phyloP scores from a whole-genome alignment of 495 filamentous ascomycete species.

The Melanomma pulvis-pyrius region DNA sequence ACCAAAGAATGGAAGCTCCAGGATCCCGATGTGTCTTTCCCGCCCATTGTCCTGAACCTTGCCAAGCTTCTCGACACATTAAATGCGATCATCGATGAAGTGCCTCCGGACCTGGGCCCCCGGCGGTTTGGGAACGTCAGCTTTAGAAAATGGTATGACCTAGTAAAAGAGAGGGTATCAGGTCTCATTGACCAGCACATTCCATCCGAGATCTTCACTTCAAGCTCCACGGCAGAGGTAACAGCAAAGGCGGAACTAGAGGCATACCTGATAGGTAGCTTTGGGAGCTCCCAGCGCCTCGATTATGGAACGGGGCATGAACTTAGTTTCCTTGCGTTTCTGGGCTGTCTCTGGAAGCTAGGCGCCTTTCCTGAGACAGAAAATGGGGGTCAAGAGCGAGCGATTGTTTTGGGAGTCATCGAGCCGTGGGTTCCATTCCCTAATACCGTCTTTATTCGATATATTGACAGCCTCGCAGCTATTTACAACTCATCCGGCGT shows the following conservation, averaged over 20 bases:
- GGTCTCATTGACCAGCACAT: constrained; percentile 65
- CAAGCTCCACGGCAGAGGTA: constrained; percentile 15
- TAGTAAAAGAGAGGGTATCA: constrained; percentile 62
- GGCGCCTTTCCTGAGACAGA: constrained; percentile 64
- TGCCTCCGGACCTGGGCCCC: constrained; percentile 81
- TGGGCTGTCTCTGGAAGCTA: constrained; percentile 88
- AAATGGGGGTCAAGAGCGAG: constrained; percentile 65
- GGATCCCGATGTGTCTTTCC: constrained; percentile 54
- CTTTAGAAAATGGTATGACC: constrained; percentile 79
- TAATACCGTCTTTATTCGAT: not conserved
- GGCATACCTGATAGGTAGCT: constrained; percentile 81
- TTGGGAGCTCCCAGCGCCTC: constrained; percentile 84
- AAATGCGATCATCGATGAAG: constrained; percentile 70
- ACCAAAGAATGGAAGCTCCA: constrained; percentile 57
- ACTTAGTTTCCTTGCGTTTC: constrained; percentile 88
- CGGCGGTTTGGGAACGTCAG: constrained; percentile 88
- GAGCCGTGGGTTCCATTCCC: constrained; percentile 63
- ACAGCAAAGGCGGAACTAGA: constrained; percentile 67
- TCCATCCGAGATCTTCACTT: constrained; percentile 48
- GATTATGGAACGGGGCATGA: constrained; percentile 98
- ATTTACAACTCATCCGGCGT: constrained; percentile 78
- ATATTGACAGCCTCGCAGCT: constrained; percentile 52
- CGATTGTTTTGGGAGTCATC: constrained; percentile 77
- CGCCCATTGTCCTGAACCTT: constrained; percentile 65
- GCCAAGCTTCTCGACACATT: constrained; percentile 63